Evolutionary conservation across 257 asterid genomes (phyloP), one percentile per base, ranked within the genome.

Genomic region (Eucommia ulmoides): DNA sequence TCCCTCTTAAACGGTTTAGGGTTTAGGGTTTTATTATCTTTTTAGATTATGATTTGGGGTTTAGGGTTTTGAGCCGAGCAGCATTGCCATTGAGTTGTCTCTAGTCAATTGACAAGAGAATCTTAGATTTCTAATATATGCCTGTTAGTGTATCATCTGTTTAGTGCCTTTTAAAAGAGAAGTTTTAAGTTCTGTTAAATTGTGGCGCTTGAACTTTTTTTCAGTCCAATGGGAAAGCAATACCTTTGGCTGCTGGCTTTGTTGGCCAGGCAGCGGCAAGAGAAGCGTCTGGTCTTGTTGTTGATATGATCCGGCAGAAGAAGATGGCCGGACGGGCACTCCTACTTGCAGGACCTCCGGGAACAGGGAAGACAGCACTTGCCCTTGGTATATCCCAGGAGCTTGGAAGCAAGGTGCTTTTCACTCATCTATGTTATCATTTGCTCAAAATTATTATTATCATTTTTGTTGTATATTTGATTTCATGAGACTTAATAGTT

Each of bases 361-460:
- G 88, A 51, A 89, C 98, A 7, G 98, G 98, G 14, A 89, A 89
- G 77, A 89, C 98, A 50, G 98, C 98, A 48, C 91, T 89, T 41
- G 98, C 98, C 41, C 79, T 89, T 3, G 96, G 96, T 47, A 74
- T 88, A 62, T 74, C 93, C 15, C 97, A 84, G 69, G 97, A 88
- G 64, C 96, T 89, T 57, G 96, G 98, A 33, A 89, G 93, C 83
- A 89, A 89, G 96, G 97, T 89, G 38, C 38, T 29, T 29, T 29
- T 5, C 38, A 29, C 12, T 29, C 8, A 5, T 29, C 38, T 29
- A n/a, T 29, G 8, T 29, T 29, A 7, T 29, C 12, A 29, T 29
- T n/a, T 29, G 38, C 38, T 29, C 8, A 5, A 5, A 12, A 12
- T 12, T 29, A 29, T 29, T 29, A 29, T 7, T 29, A 29, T 29